Evolutionary conservation across 768 basidiomycete genomes (phyloP).

Genomic region (Phanerodontia chrysosporium): DNA sequence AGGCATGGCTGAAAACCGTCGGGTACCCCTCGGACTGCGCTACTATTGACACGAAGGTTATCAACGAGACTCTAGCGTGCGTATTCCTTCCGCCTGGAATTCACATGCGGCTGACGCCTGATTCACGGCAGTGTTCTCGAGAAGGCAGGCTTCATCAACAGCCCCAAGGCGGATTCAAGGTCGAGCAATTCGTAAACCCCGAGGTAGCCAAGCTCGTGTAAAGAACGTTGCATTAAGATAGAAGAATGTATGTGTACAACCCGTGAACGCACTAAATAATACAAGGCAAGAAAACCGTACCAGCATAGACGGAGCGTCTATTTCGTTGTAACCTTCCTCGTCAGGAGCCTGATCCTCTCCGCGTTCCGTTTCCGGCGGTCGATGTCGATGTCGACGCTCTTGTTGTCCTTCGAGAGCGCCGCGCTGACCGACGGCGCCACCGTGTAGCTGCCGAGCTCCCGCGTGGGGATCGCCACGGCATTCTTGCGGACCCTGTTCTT

Average conservation of each 20-base stretch:
- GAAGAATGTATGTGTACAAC: constrained; percentile 6
- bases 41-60: constrained; percentile 57
- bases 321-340: constrained; percentile 37
- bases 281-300: background rate
- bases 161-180: constrained; percentile 49
- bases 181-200: constrained; percentile 53
- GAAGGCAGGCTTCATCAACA: constrained; percentile 70
- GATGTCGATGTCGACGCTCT: constrained; percentile 69
- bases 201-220: constrained; percentile 49
- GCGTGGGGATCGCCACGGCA: constrained; percentile 78
- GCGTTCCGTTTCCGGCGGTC: constrained; percentile 71
- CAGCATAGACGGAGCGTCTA: background rate
- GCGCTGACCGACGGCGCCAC: constrained; percentile 65
- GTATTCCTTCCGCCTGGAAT: constrained; percentile 24
- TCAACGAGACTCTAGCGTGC: constrained; percentile 68
- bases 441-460: constrained; percentile 72
- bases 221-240: constrained; percentile 8
- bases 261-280: background rate
- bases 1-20: constrained; percentile 85
- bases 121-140: constrained; percentile 52
- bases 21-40: constrained; percentile 66
- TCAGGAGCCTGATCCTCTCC: constrained; percentile 66
- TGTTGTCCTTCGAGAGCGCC: constrained; percentile 46
- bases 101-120: background rate
- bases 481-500: constrained; percentile 70